Base-by-base conservation (phyloP, 768 basidiomycete genomes). In the Scleroderma citrinum region DNA sequence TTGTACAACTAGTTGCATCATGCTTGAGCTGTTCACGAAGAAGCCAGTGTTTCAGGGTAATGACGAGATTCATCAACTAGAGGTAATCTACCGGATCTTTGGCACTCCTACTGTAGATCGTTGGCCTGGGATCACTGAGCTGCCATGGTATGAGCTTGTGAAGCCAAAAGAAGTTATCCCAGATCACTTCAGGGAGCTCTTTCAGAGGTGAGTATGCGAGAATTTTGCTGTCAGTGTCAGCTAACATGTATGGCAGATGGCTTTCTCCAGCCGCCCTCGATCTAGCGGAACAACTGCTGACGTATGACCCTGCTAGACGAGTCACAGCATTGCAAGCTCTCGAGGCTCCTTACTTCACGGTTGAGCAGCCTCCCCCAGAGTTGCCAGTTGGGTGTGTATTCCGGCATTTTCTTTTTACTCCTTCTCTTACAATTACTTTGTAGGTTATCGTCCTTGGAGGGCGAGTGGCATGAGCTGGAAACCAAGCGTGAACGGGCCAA, bases 101-200 rank as follows among this genome's bases (percentile, higher is more conserved):
- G 96, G 96, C 17, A 94, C 94, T 2, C 95, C 96, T 0, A 83
- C 81, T 21, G 65, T 79, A 11, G 81, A 84, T 26, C 80, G 82
- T 45, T 99, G 96, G 96, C 78, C 87, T 5, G 82, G 79, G 13
- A 71, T 97, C 34, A 75, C 79, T 10, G 83, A 83, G 60, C 70
- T 99, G 43, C 96, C 96, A 2, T 99, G 96, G 96, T 99, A 92
- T 62, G 96, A 99, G 65, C 77, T 99, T n/a, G 86, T 99, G 44
- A 93, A 91, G 65, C 93, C 95, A 2, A 85, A 81, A 59, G 84
- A 90, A 43, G 64, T 69, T 12, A 69, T 92, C 10, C 77, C 79
- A 14, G 87, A 87, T 58, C 82, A 77, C 49, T 92, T 99, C 60
- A 76, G 87, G 42, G 85, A 88, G 40, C 67, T 84, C n/a, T 97